Evolutionary conservation across 352 stramenopile species (phyloP), one percentile per base, ranked within the genome.

Genomic region (Nannochloropsis limnetica): DNA sequence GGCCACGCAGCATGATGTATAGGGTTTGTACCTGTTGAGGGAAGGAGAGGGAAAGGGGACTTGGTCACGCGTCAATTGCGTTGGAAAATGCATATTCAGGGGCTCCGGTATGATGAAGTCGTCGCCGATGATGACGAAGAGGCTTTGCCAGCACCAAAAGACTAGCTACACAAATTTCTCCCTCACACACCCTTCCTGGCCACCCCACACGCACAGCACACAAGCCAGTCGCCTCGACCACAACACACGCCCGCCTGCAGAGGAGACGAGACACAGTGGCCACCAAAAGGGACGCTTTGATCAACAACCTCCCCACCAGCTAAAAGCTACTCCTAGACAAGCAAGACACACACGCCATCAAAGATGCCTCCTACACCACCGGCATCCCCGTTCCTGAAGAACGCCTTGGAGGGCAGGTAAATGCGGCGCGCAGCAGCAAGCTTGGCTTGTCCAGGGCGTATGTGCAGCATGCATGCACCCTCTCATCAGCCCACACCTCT

Each of bases 351-450:
- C 2, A 6, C 37, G 37, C 37, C 37, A n/a, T n/a, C n/a, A n/a
- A 67, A 67, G 61, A 27, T 74, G n/a, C n/a, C 25, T 25, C 25
- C 61, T 28, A 22, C n/a, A 74, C 25, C 25, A 22, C 61, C 61
- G n/a, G 11, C 61, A 74, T 74, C 61, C 15, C 61, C 61, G 4
- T 74, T 74, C 25, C n/a, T 74, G n/a, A 74, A 25, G 4, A 81
- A 37, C 20, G 22, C 22, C 15, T 15, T 81, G 49, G 74, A 27
- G 37, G 37, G n/a, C n/a, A 81, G 49, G 74, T 68, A 20, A 31
- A 17, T 2, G 74, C 9, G 74, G 68, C 27, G 14, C 1, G 37
- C 3, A 74, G 37, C 17, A 49, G 2, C 8, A 49, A 49, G 37
- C 17, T 14, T n/a, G n/a, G n/a, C 8, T 49, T 6, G 37, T 49